Evolutionary conservation across 2,329 filamentous ascomycete genomes (phyloP), one percentile per base, ranked within the genome.

Genomic region (Furcasterigmium furcatum): DNA sequence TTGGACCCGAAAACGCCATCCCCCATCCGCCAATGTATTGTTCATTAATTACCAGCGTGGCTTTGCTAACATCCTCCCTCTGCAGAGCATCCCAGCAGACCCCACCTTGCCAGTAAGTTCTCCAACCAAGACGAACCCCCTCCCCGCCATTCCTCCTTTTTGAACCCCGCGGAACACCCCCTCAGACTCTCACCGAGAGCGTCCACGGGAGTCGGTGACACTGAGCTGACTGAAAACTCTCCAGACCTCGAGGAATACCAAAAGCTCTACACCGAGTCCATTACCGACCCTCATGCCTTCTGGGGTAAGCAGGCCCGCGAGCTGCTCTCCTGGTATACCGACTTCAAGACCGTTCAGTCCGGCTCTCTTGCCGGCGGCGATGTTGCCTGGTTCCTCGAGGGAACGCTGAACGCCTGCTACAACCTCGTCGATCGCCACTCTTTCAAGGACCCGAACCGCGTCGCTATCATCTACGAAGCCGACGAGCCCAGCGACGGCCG

Each of bases 391-490:
- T 99, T 97, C 64, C 71, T 91, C 50, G 94, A 96, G 73, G 94
- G 94, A 55, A 82, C 85, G 59, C 77, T 99, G 62, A 99, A 99
- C 61, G 94, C 94, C 52, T 94, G 88, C 22, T 97, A 91, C 82
- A 99, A 99, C 76, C 95, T 91, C 62, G 85, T 99, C 53, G 94
- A 99, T 63, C 88, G 94, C 51, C 92, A 97, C 68, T 94, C 94
- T n/a, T 81, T 95, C 71, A 91, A 91, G 71, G 84, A 96, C 71
- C 94, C 94, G 40, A 74, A 97, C 72, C 90, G 87, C 72, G 84
- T 94, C 40, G 94, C 94, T 65, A 95, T 99, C 71, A 96, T 97
- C 73, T 99, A 97, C 75, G 94, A 99, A 75, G 92, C 91, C 50
- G 94, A 99, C 61, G 94, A 99, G 71, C 82, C 86, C 35, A 77